Evolutionary conservation across 345 rosid genomes (phyloP), one percentile per base, ranked within the genome.

Genomic region (Orychophragmus violaceus): DNA sequence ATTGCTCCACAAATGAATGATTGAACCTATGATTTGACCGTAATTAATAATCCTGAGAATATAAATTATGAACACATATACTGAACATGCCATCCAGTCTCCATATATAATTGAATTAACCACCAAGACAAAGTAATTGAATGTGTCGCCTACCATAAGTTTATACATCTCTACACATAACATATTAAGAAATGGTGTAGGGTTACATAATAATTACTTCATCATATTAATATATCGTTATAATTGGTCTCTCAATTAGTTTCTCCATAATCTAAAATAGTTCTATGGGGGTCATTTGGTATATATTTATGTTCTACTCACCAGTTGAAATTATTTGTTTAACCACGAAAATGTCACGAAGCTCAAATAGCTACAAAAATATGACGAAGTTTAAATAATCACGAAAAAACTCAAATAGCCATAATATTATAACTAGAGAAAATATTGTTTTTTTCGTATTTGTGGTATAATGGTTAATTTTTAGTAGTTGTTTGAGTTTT

Each of bases 11-110:
- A 36, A 56, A 45, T 25, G 23, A 71, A 55, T 71, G 64, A 63
- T 71, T 71, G 64, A 56, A 29, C 70, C 63, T 71, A 37, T 63
- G 57, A 33, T 55, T 14, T 45, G 58, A 62, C 48, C 64, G 57
- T 32, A 54, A 54, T 62, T n/a, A 53, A 54, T 44, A 18, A 44
- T 23, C 30, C 25, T 44, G 13, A 62, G 49, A 33, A 39, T 42
- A 69, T 60, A 22, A 62, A 62, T 62, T 35, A 52, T 52, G 35
- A 30, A 49, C 62, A 62, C 32, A 24, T 7, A 70, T 17, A 58
- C 10, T 12, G 57, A 53, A 63, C 64, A 63, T 55, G 64, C 14
- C 69, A 55, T 18, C 23, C 17, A 46, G 51, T 27, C 25, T 63
- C 58, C 57, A 13, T 71, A 13, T 71, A 45, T 55, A 13, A 63